Percentiles rank a stretch among this genome's conserved stretches.
Conservation (phyloP, 345 rosid genomes). For the Garcia nutans region DNA sequence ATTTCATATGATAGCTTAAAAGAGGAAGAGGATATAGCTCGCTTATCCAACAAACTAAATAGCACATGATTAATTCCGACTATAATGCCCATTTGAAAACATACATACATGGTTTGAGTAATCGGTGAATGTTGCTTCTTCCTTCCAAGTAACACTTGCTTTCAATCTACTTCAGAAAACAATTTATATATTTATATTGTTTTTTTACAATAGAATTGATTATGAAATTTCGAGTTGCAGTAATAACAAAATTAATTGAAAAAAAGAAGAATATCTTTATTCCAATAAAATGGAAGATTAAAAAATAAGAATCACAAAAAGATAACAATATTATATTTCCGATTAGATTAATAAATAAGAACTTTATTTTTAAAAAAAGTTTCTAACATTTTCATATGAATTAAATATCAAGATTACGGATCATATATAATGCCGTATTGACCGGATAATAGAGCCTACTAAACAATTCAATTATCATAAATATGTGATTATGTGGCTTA, state of each 20-base stretch:
- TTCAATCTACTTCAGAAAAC: slow-evolving; percentile 19
- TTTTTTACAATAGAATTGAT: no score
- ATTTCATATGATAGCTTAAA: neutral
- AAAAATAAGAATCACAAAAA: no score
- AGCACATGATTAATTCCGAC: slow-evolving; percentile 33
- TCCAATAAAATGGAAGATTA: no score
- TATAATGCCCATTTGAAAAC: slow-evolving; percentile 9
- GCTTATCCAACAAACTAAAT: slow-evolving; percentile 21
- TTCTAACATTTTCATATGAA: no score
- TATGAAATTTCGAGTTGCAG: no score
- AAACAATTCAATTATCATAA: slow-evolving; percentile 17
- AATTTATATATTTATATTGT: no score
- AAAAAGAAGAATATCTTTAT: no score
- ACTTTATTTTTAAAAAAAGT: no score
- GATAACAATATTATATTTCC: no score
- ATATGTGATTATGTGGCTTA: no score
- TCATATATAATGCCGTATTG: neutral
- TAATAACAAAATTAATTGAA: no score
- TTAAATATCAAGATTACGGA: slow-evolving; percentile 6
- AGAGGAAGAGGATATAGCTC: neutral
- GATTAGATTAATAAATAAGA: no score
- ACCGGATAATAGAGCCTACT: slow-evolving; percentile 1
- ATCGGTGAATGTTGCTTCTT: slow-evolving; percentile 17
- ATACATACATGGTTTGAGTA: neutral
- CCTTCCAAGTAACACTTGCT: slow-evolving; percentile 35